These are phyloP conservation scores for Naumovozyma dairenensis DNA, from an alignment of 805 yeast species.

Conservation along the genomic window DNA sequence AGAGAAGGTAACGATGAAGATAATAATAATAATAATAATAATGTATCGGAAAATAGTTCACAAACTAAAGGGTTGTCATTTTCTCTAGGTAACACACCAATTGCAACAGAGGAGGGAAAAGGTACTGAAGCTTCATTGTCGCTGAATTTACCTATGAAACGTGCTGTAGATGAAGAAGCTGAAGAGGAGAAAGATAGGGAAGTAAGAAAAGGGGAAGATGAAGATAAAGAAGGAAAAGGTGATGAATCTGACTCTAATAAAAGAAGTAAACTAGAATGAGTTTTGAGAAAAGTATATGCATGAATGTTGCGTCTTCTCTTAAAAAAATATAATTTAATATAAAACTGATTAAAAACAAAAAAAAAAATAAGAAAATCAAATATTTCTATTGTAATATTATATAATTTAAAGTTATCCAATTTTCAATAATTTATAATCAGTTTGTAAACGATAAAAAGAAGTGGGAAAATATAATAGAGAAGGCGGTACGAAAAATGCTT, in stretches of 20 bases:
- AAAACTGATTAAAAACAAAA: not conserved
- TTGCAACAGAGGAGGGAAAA: not conserved
- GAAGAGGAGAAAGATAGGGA: conserved; percentile 2
- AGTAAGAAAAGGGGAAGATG: not conserved
- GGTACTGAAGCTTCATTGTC: not conserved
- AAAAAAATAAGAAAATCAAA: too few species aligned
- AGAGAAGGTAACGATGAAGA: not conserved
- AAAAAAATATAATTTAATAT: not conserved
- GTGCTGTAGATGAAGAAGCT: conserved; percentile 7
- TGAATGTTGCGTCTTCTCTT: too few species aligned
- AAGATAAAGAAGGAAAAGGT: not conserved
- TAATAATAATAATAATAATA: not conserved
- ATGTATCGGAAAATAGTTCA: not conserved
- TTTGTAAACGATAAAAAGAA: too few species aligned
- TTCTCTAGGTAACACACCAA: not conserved
- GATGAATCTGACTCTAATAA: not conserved
- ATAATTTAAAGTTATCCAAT: too few species aligned
- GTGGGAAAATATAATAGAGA: too few species aligned
- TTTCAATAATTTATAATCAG: too few species aligned
- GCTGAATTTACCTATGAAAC: conserved; percentile 8
- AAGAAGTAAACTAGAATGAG: not conserved
- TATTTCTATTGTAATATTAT: conserved; percentile 1
- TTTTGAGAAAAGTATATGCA: too few species aligned
- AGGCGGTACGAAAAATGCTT: too few species aligned
- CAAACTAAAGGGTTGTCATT: too few species aligned